Evolutionary conservation across 345 rosid species (phyloP), one percentile per base, ranked within the genome.

Genomic region (Eucalyptus sideroxylon): DNA sequence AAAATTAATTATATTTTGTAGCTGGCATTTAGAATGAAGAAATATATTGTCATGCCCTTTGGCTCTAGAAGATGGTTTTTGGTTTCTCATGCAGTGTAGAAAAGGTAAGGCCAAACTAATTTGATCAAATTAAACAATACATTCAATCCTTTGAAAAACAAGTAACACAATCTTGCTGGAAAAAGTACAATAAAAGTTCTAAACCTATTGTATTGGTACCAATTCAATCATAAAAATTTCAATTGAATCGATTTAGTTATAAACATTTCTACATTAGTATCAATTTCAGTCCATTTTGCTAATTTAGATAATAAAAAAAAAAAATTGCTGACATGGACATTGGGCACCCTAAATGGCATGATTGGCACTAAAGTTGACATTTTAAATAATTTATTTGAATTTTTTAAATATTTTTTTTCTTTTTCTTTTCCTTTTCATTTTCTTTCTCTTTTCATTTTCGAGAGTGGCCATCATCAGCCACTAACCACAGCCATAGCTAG

Each of bases 401-500:
- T 6, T 16, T 6, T 50, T 6, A 50, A 14, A 50, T 5, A 50
- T 0, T 50, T 15, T 50, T 16, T 50, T 50, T 50, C 0, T 1
- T 50, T 50, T 37, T 37, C 40, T 37, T 37, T 50, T 50, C 8
- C 8, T 50, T 50, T 50, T 7, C 53, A 6, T 50, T 50, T 50
- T 16, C 53, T 16, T 50, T 50, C 21, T 6, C 53, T 50, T 50
- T 16, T 50, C 53, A 16, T 50, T 16, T 50, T 50, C 1, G 0
- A 0, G 19, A 1, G 19, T 16, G 53, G 53, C 53, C 53, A 50
- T 50, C 8, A 1, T 50, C 2, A 6, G 7, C 8, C 53, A 50
- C 0, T 1, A 1, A 0, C 53, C 21, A 50, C 1, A 50, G 0
- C 53, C 53, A 50, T 50, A 0, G 53, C 3, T 2, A 1, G 19